Base-by-base conservation (phyloP, 768 basidiomycete genomes). In the Serendipita sp. region DNA sequence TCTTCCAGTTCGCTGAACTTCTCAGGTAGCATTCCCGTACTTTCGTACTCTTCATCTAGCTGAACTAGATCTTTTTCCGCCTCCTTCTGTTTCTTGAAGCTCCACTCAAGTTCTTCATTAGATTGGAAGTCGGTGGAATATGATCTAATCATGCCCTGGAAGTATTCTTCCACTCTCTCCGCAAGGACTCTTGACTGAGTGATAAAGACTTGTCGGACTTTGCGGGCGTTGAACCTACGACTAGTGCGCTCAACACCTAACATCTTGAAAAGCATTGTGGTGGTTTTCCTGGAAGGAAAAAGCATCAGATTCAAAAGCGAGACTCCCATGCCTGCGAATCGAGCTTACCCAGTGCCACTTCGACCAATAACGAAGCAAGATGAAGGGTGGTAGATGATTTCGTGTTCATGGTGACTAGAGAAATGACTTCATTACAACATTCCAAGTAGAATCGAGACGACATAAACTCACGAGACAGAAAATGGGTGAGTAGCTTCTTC, bases 191-290 rank as follows among this genome's bases (percentile, higher is more conserved):
- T 78, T 1, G 86, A 88, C 68, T 86, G 83, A 0, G 87, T 88
- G 1, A 89, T 80, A 66, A 89, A 89, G 11, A 89, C 71, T 68
- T 89, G 87, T 11, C 85, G 78, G 2, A 84, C 83, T 68, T 79
- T 82, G 5, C 32, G 56, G 0, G 73, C 70, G 45, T 76, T 71
- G 2, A 71, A 66, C 16, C 71, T 74, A 8, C 71, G 71, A 28
- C 74, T 71, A 30, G 75, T 66, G n/a, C 79, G 74, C 67, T 88
- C 83, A 4, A 86, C 81, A 1, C 80, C 79, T 1, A 88, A 76
- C 80, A 89, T 88, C 71, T 86, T 88, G 75, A 84, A 86, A 0
- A 89, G 74, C 79, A 89, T 86, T 0, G 86, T 84, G 0, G 87
- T 88, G 0, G 85, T 88, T 77, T 88, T 88, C 0, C 86, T 86